These are phyloP conservation scores for Trichoderma endophyticum DNA, from an alignment of 2,329 filamentous ascomycete genomes.

Conservation along the genomic window DNA sequence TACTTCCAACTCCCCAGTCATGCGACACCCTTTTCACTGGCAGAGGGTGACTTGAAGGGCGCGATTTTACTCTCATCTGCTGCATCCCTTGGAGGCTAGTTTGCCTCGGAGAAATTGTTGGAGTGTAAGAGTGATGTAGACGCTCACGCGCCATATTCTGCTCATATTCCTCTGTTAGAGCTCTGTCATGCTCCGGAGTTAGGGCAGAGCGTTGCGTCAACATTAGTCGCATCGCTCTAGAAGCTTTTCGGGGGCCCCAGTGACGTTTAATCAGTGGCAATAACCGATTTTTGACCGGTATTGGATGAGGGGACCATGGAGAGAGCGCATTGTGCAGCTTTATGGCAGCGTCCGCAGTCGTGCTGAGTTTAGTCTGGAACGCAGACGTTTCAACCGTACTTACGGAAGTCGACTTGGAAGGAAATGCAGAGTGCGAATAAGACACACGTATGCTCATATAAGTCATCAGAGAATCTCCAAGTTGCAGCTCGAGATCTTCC, in stretches of 20 bases:
- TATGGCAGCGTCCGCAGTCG: slow-evolving; percentile 49
- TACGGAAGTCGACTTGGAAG: slow-evolving; percentile 29
- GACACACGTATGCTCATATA: slow-evolving; percentile 52
- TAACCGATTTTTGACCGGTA: slow-evolving; percentile 37
- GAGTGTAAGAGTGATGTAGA: not conserved
- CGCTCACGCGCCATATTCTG: not conserved
- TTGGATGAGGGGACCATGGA: slow-evolving; percentile 48
- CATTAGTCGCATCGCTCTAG: slow-evolving; percentile 40
- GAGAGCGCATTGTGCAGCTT: slow-evolving; percentile 48
- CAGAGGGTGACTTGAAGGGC: not conserved
- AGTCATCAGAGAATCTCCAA: slow-evolving; percentile 46
- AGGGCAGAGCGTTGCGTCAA: not conserved
- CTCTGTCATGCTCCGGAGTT: not conserved
- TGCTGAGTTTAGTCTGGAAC: slow-evolving; percentile 50
- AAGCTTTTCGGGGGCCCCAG: slow-evolving; percentile 47
- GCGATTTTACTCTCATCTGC: not conserved
- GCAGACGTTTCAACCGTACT: slow-evolving; percentile 34
- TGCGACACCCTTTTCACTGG: not conserved
- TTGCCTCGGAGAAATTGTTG: not conserved
- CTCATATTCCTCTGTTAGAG: not conserved
- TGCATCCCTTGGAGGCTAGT: not conserved
- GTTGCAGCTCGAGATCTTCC: slow-evolving; percentile 54
- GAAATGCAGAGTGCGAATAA: slow-evolving; percentile 57
- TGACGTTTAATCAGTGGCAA: slow-evolving; percentile 46
- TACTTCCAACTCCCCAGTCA: not conserved